A percentile compares a stretch with the other conserved stretches of the same genome.
Evolutionary conservation across 306 rosid species (phyloP).

Genomic region (Adenanthera pavonina): DNA sequence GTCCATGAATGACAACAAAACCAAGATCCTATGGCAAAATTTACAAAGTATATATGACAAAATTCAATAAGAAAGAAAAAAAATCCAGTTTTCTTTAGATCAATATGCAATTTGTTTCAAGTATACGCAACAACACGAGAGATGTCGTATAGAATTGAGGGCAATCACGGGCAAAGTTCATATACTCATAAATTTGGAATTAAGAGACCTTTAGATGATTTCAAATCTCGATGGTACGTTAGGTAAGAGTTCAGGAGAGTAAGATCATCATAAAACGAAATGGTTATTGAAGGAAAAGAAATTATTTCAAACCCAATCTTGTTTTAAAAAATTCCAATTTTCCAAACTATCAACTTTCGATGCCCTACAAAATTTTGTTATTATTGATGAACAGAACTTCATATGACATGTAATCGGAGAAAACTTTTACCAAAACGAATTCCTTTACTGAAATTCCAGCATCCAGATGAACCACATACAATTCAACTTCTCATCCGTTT

Average conservation of each 20-base stretch:
- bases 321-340: not conserved
- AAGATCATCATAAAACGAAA: not conserved
- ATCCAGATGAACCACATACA: constrained; percentile 6
- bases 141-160: not conserved
- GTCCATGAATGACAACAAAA: constrained; percentile 45
- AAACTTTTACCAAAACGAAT: not conserved
- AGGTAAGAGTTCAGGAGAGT: not conserved
- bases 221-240: not conserved
- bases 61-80: constrained; percentile 18
- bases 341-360: constrained; percentile 18
- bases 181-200: not conserved
- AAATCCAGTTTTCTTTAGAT: not conserved
- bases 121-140: constrained; percentile 11
- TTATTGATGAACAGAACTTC: not conserved
- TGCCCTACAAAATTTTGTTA: not conserved
- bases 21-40: constrained; percentile 39
- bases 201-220: not conserved
- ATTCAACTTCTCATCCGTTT: not conserved
- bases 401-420: not conserved
- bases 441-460: not conserved
- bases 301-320: not conserved
- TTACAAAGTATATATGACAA: not conserved
- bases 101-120: constrained; percentile 4
- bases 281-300: constrained; percentile 6
- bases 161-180: not conserved